A percentile compares a stretch with the other conserved stretches of the same genome.
phyloP scores from a whole-genome alignment of 768 basidiomycete genomes.

The Pulveroboletus sp. region DNA sequence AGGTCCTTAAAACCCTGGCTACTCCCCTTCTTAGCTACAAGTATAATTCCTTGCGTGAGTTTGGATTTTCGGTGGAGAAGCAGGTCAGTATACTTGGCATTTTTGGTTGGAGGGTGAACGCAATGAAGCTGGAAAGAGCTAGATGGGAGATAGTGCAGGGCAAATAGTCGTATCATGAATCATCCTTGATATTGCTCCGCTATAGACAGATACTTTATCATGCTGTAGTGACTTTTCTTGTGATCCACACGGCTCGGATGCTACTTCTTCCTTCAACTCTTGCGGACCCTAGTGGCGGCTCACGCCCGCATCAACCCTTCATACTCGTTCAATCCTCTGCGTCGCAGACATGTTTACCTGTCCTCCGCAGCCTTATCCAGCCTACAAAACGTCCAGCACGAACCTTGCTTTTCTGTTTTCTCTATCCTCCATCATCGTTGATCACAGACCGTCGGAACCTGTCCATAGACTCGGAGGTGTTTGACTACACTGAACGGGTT shows the following conservation, averaged over 20 bases:
- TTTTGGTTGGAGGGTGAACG: slow-evolving; percentile 52
- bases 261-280: slow-evolving; percentile 25
- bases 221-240: no score
- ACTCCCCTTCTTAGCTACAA: slow-evolving; percentile 54
- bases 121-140: slow-evolving; percentile 41
- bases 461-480: slow-evolving; percentile 30
- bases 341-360: slow-evolving; percentile 54
- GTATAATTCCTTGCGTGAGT: slow-evolving; percentile 40
- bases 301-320: slow-evolving; percentile 39
- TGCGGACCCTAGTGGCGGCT: slow-evolving; percentile 15
- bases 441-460: slow-evolving; percentile 30
- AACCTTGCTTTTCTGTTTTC: slow-evolving; percentile 54
- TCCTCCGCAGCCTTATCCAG: slow-evolving; percentile 48
- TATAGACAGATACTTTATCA: no score
- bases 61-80: slow-evolving; percentile 50
- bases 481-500: slow-evolving; percentile 50
- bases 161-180: slow-evolving; percentile 3
- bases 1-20: slow-evolving; percentile 44
- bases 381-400: slow-evolving; percentile 17
- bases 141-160: slow-evolving; percentile 41
- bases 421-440: slow-evolving; percentile 51
- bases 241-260: slow-evolving; percentile 16
- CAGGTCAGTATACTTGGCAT: slow-evolving; percentile 49
- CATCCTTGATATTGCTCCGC: slow-evolving; percentile 5
- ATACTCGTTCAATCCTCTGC: slow-evolving; percentile 59